Base-by-base conservation (phyloP, 352 stramenopile species). In the Thalassiosira exigua region DNA sequence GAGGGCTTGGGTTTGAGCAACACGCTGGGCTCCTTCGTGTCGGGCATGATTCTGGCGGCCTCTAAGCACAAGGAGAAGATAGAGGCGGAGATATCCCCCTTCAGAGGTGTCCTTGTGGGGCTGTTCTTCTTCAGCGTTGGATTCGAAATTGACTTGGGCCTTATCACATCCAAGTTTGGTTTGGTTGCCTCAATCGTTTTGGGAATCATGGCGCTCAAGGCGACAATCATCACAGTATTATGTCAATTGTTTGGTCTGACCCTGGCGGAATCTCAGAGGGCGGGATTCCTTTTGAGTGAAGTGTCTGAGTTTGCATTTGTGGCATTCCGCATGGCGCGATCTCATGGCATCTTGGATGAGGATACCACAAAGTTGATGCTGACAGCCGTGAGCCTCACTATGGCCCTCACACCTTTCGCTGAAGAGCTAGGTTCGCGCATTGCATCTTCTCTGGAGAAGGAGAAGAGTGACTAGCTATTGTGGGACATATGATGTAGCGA, bases 81-180 rank as follows among this genome's bases (percentile, higher is more conserved):
- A n/a, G 92, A 97, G 77, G 92, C 91, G 4, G 92, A 97, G 69
- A 95, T 96, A 60, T 90, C 92, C 12, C 92, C 92, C 0, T 96
- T 97, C 71, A 77, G 92, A 36, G 94, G 92, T 19, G 87, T 97
- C 29, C 75, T 97, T 32, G 77, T 97, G 24, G 94, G 94, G 19
- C 78, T 97, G 17, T 97, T 97, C 83, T 97, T 97, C 81, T 87
- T 96, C 14, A 96, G 92, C n/a, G 93, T 96, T 4, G 93, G 93
- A n/a, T 96, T 96, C 75, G 91, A 95, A 74, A 95, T 96, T 64
- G 92, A 96, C 84, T 64, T 96, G 7, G 61, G 66, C 2, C 80
- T 96, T 51, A 90, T 96, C 71, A 69, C 75, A 22, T 85, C 73
- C 46, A 90, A 95, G 39, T 77, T 94, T 12, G 76, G 82, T 26